phyloP scores from a whole-genome alignment of 805 yeast genomes.

The Saccharomycopsis schoenii region DNA sequence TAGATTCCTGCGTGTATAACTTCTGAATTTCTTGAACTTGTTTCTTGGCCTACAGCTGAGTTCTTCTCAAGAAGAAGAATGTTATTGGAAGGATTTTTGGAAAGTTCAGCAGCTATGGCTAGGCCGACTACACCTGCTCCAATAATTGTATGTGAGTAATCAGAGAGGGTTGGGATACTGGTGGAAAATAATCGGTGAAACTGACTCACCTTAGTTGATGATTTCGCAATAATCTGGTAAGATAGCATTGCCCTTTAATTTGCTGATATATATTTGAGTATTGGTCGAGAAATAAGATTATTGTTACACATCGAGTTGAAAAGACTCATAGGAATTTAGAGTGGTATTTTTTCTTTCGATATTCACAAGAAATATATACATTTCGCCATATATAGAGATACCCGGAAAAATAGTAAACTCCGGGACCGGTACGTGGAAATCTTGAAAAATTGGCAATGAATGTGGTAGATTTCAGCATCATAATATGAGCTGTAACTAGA shows the following conservation, averaged over 20 bases:
- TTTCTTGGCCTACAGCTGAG: conserved; percentile 58
- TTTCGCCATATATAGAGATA: too few relatives aligned
- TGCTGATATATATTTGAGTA: background rate
- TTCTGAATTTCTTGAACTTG: conserved; percentile 84
- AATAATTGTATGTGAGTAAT: conserved; percentile 61
- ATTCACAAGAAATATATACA: too few relatives aligned
- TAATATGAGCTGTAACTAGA: background rate
- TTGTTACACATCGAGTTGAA: too few relatives aligned
- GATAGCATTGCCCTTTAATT: background rate
- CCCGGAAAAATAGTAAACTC: background rate
- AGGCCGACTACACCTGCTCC: conserved; percentile 86
- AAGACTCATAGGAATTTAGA: too few relatives aligned
- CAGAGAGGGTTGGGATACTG: conserved; percentile 23
- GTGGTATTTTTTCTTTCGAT: too few relatives aligned
- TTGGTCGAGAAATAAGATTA: too few relatives aligned
- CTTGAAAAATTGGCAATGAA: background rate
- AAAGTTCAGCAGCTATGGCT: conserved; percentile 66
- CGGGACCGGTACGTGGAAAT: background rate
- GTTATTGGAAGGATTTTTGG: conserved; percentile 33
- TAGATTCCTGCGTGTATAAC: conserved; percentile 90
- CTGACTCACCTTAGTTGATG: background rate
- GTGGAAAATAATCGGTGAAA: conserved; percentile 17
- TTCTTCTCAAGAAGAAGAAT: conserved; percentile 68
- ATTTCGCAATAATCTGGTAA: background rate
- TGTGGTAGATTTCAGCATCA: background rate